Evolutionary conservation across 805 yeast species (phyloP).

Genomic region (Maudiozyma turicensis): DNA sequence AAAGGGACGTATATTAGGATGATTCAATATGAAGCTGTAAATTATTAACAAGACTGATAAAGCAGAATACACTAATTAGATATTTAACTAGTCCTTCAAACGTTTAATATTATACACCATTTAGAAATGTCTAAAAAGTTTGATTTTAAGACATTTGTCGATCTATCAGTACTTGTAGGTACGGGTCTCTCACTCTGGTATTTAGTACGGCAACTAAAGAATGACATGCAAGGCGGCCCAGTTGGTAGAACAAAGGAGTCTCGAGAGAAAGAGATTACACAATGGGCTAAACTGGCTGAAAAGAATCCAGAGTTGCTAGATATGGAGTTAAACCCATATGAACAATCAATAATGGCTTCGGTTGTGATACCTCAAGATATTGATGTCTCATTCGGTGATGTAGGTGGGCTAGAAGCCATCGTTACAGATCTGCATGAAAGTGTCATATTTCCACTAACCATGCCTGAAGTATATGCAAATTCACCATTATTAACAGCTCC

Average conservation of each 20-base stretch:
- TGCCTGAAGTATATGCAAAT: slow-evolving; percentile 62
- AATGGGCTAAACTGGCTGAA: slow-evolving; percentile 47
- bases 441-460: slow-evolving; percentile 76
- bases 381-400: slow-evolving; percentile 60
- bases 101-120: not conserved
- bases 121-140: slow-evolving; percentile 26
- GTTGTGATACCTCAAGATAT: slow-evolving; percentile 83
- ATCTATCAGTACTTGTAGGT: slow-evolving; percentile 42
- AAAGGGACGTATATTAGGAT: no score
- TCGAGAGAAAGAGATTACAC: slow-evolving; percentile 49
- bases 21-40: no score
- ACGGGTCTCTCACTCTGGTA: slow-evolving; percentile 67
- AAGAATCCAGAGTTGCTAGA: slow-evolving; percentile 48
- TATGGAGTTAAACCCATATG: slow-evolving; percentile 55
- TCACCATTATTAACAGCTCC: slow-evolving; percentile 82
- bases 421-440: slow-evolving; percentile 81
- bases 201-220: slow-evolving; percentile 37
- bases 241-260: slow-evolving; percentile 42
- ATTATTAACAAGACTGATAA: no score
- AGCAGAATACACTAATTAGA: no score
- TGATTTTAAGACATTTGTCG: slow-evolving; percentile 35
- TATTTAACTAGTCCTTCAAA: no score
- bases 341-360: slow-evolving; percentile 62
- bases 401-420: slow-evolving; percentile 81
- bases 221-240: slow-evolving; percentile 37